phyloP scores from a whole-genome alignment of 2,329 filamentous ascomycete genomes.

The Colletotrichum zoysiae region DNA sequence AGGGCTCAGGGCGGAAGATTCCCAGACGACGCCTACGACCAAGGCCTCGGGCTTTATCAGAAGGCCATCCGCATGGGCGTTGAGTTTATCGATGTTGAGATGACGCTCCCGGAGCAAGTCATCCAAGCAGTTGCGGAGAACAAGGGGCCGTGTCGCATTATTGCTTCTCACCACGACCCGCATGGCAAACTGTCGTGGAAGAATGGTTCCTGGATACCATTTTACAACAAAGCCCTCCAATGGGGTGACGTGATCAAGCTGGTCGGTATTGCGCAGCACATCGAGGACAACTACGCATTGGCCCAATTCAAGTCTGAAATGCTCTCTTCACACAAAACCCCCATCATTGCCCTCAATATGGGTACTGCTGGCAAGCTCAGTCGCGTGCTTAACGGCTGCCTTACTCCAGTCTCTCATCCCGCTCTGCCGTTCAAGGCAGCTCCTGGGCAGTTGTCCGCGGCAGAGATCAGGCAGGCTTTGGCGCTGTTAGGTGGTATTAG shows the following conservation, averaged over 20 bases:
- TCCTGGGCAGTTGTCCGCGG: constrained; percentile 90
- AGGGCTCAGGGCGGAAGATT: constrained; percentile 89
- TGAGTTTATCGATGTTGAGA: constrained; percentile 94
- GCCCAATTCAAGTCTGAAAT: constrained; percentile 85
- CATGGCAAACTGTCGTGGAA: constrained; percentile 84
- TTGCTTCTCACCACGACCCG: constrained; percentile 96
- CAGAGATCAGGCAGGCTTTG: constrained; percentile 85
- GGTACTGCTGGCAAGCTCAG: constrained; percentile 88
- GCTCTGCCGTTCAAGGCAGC: constrained; percentile 92
- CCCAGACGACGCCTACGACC: constrained; percentile 79
- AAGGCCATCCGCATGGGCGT: constrained; percentile 85
- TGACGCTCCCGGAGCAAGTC: constrained; percentile 84
- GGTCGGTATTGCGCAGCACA: constrained; percentile 80
- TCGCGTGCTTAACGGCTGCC: constrained; percentile 89
- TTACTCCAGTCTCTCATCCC: constrained; percentile 94
- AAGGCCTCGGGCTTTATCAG: constrained; percentile 80
- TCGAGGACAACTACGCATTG: constrained; percentile 90
- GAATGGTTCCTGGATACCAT: constrained; percentile 91
- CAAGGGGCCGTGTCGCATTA: constrained; percentile 83
- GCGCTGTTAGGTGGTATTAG: constrained; percentile 84
- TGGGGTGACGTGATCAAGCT: constrained; percentile 96
- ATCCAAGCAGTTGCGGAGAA: constrained; percentile 75
- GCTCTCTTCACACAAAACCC: constrained; percentile 78
- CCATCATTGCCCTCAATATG: constrained; percentile 97
- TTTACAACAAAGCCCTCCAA: constrained; percentile 90